Conservation (phyloP, 352 stramenopile species). For the Hyphochytrium catenoides region DNA sequence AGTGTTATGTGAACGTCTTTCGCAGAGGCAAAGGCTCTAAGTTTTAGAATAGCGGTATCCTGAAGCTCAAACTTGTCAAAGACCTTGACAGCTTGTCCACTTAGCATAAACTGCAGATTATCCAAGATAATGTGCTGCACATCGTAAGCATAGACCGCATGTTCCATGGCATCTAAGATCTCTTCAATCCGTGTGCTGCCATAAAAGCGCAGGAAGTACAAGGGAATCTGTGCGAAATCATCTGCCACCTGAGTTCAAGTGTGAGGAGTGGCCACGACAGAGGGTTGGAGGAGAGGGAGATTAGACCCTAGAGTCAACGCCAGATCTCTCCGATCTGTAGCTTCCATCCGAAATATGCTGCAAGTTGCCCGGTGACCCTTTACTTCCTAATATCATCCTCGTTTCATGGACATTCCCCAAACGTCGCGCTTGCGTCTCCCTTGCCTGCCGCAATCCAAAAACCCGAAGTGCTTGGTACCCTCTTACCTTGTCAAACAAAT, state of each 20-base stretch:
- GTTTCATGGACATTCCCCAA: too few species aligned
- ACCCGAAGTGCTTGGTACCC: too few species aligned
- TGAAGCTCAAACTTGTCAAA: conserved; percentile 69
- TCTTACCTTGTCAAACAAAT: conserved; percentile 33
- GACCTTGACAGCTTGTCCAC: conserved; percentile 36
- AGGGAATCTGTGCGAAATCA: conserved; percentile 77
- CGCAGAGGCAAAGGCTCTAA: conserved; percentile 11
- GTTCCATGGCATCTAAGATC: conserved; percentile 96
- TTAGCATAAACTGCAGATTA: conserved; percentile 99
- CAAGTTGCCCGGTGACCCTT: too few species aligned
- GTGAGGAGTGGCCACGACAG: conserved; percentile 1
- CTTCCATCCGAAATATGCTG: too few species aligned
- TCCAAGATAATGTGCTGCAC: conserved; percentile 96
- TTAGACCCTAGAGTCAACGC: conserved; percentile 1
- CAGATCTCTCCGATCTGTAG: too few species aligned
- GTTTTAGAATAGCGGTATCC: conserved; percentile 4
- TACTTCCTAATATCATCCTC: too few species aligned
- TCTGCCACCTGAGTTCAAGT: conserved; percentile 20
- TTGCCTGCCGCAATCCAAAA: too few species aligned
- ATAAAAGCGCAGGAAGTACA: conserved; percentile 98
- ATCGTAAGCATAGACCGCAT: conserved; percentile 91
- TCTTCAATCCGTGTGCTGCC: conserved; percentile 79
- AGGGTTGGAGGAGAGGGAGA: not conserved
- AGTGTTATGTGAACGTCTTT: too few species aligned
- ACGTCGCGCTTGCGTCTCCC: too few species aligned